phyloP scores from a whole-genome alignment of 1,139 yeast species.

The Protomyces pachydermus region DNA sequence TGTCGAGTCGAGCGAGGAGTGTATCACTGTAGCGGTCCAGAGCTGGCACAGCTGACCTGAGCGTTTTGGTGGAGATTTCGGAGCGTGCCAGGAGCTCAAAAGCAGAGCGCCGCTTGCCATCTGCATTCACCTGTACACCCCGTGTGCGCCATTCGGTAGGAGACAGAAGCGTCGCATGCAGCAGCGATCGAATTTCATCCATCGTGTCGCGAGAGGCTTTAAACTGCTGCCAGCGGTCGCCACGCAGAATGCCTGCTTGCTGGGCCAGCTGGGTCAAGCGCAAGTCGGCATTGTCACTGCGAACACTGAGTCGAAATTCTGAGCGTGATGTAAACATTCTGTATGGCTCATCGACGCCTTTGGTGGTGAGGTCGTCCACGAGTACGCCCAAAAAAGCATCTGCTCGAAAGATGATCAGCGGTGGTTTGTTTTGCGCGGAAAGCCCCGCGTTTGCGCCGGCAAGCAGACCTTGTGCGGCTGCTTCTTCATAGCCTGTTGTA shows the following conservation, averaged over 20 bases:
- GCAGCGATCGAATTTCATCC: slow-evolving; percentile 45
- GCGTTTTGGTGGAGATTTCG: slow-evolving; percentile 39
- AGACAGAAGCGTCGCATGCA: slow-evolving; percentile 48
- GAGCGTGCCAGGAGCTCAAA: slow-evolving; percentile 52
- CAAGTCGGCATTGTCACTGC: slow-evolving; percentile 91
- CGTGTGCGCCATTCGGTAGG: slow-evolving; percentile 58
- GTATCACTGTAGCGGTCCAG: not conserved
- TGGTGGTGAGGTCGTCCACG: slow-evolving; percentile 87
- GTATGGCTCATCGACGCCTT: slow-evolving; percentile 96
- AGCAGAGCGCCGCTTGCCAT: slow-evolving; percentile 45
- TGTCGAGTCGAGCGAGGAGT: slow-evolving; percentile 54
- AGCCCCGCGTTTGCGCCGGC: slow-evolving; percentile 93
- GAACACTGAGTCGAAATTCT: slow-evolving; percentile 80
- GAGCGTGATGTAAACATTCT: slow-evolving; percentile 97
- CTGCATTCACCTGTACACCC: slow-evolving; percentile 40
- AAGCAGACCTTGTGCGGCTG: slow-evolving; percentile 80
- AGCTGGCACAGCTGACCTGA: slow-evolving; percentile 27
- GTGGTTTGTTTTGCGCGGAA: slow-evolving; percentile 44
- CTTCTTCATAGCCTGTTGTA: slow-evolving; percentile 98
- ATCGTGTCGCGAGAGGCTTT: slow-evolving; percentile 48
- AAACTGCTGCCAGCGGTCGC: slow-evolving; percentile 54
- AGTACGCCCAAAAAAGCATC: slow-evolving; percentile 91
- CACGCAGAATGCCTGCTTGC: slow-evolving; percentile 60
- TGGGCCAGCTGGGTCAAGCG: slow-evolving; percentile 71
- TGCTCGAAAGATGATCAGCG: slow-evolving; percentile 59